phyloP scores from a whole-genome alignment of 1,284 basidiomycete species.

The Cutaneotrichosporon sp. region DNA sequence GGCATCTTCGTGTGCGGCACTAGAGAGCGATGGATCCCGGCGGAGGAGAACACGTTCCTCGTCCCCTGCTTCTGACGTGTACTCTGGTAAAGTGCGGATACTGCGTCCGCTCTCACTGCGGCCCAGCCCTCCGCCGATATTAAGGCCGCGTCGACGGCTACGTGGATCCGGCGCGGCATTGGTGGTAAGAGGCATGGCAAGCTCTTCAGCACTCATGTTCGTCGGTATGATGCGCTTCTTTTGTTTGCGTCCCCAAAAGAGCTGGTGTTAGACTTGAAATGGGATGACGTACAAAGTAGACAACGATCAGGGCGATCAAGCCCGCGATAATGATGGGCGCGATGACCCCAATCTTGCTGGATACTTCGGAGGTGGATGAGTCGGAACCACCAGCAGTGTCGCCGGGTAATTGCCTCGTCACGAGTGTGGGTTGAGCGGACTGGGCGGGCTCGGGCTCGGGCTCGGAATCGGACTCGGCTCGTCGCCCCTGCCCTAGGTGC shows the following conservation, averaged over 20 bases:
- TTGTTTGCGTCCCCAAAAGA: background rate
- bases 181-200: background rate
- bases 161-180: background rate
- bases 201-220: background rate
- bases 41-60: conserved; percentile 44
- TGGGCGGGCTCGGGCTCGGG: no score
- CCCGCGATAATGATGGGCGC: background rate
- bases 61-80: conserved; percentile 45
- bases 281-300: background rate
- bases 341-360: background rate
- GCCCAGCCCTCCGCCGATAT: background rate
- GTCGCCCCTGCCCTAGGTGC: no score
- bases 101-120: conserved; percentile 43
- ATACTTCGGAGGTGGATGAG: no score
- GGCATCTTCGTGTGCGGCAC: background rate
- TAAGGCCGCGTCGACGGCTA: background rate
- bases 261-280: background rate
- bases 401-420: background rate
- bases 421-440: no score
- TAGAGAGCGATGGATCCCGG: conserved; percentile 21
- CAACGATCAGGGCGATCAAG: background rate
- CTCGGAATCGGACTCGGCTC: no score
- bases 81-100: conserved; percentile 41
- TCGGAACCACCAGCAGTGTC: background rate
- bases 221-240: background rate